phyloP scores from a whole-genome alignment of 345 rosid species.

The Eucalyptus cladocalyx region DNA sequence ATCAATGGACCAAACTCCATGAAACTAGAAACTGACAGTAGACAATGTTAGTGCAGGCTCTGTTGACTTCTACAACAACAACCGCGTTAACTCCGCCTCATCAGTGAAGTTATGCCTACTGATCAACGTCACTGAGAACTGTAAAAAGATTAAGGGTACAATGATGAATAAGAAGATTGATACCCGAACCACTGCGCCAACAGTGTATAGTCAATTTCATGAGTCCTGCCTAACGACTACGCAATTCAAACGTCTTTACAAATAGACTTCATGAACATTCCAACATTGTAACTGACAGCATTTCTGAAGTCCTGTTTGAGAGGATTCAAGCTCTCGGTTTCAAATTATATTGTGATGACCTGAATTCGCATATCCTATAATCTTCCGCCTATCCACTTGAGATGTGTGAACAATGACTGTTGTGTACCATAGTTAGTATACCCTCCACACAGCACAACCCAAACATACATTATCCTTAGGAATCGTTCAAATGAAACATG shows the following conservation, averaged over 20 bases:
- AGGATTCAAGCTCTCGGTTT: neutral
- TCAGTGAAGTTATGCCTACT: neutral
- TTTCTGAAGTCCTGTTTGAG: neutral
- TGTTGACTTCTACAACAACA: neutral
- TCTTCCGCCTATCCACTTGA: neutral
- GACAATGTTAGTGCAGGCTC: neutral
- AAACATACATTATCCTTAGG: neutral
- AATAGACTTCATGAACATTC: neutral
- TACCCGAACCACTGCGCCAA: neutral
- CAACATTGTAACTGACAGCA: neutral
- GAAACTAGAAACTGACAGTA: neutral
- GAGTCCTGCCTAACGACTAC: neutral
- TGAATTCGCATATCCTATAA: neutral
- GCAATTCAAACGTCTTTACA: neutral
- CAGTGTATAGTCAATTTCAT: neutral
- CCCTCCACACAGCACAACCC: neutral
- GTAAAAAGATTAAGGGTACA: neutral
- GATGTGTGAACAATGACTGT: neutral
- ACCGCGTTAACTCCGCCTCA: neutral
- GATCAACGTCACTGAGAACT: neutral
- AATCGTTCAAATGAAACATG: neutral
- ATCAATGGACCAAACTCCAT: neutral
- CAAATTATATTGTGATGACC: neutral
- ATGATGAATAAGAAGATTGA: neutral
- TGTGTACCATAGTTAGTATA: neutral